phyloP scores from a whole-genome alignment of 177 flowering plant genomes.

The Vitis hybrid region DNA sequence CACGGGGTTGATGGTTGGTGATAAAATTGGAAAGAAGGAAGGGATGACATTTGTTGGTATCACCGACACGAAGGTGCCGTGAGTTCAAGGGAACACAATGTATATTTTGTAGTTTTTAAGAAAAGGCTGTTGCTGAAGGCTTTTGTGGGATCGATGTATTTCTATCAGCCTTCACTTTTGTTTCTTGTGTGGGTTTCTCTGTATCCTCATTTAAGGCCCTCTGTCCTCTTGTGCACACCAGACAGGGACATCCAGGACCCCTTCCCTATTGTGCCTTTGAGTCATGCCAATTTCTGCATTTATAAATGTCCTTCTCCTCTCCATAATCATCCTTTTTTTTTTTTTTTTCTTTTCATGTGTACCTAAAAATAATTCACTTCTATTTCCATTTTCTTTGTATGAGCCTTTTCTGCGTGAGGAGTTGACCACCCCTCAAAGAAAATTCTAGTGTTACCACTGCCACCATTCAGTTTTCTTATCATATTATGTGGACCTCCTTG shows the following conservation, averaged over 20 bases:
- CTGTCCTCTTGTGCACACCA: conserved; percentile 23
- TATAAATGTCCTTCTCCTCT: background rate
- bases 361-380: too few relatives aligned
- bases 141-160: conserved; percentile 19
- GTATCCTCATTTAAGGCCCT: conserved; percentile 13
- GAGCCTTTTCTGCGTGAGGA: too few relatives aligned
- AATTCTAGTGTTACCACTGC: too few relatives aligned
- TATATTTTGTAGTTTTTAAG: background rate
- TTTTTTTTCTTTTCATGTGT: too few relatives aligned
- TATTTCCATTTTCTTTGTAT: too few relatives aligned
- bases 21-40: conserved; percentile 1
- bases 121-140: conserved; percentile 1
- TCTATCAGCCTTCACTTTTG: conserved; percentile 15
- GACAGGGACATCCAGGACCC: conserved; percentile 7
- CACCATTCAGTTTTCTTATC: too few relatives aligned
- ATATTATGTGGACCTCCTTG: too few relatives aligned
- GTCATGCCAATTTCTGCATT: background rate
- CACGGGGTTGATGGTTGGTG: background rate
- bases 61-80: conserved; percentile 3
- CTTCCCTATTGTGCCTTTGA: too few relatives aligned
- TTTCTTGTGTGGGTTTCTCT: conserved; percentile 18
- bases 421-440: too few relatives aligned
- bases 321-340: too few relatives aligned
- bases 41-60: background rate
- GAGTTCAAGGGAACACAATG: background rate